Evolutionary conservation across 2,329 filamentous ascomycete species (phyloP).

Genomic region (Venturia aucupariae): DNA sequence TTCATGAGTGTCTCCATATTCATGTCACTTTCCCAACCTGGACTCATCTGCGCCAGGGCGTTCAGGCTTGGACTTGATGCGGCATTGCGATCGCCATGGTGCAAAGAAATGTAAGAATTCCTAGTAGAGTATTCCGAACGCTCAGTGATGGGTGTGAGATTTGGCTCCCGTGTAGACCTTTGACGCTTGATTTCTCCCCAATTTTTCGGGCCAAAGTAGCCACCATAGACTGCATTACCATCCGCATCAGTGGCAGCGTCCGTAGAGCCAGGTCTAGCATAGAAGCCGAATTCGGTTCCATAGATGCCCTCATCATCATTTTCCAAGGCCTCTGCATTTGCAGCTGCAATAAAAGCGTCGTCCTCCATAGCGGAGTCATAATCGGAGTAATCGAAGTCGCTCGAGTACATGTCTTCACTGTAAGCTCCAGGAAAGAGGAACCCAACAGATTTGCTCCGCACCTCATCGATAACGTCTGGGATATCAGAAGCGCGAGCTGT

Average conservation of each 20-base stretch:
- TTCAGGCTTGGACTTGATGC: conserved; percentile 63
- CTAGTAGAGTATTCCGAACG: conserved; percentile 92
- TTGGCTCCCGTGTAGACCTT: conserved; percentile 57
- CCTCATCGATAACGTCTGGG: background rate
- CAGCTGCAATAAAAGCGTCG: conserved; percentile 86
- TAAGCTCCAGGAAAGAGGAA: conserved; percentile 19
- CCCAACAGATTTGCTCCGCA: conserved; percentile 3
- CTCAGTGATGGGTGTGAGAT: conserved; percentile 91
- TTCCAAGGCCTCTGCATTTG: conserved; percentile 86
- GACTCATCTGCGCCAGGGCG: conserved; percentile 56
- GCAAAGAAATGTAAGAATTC: conserved; percentile 62
- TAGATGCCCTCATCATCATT: conserved; percentile 93
- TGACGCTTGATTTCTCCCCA: conserved; percentile 13
- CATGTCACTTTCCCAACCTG: conserved; percentile 53
- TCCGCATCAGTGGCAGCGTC: conserved; percentile 31
- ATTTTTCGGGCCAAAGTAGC: conserved; percentile 70
- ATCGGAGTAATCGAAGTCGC: conserved; percentile 22
- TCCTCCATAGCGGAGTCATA: conserved; percentile 53
- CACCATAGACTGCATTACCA: conserved; percentile 63
- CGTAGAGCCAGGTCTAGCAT: conserved; percentile 44
- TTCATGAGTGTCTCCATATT: conserved; percentile 63
- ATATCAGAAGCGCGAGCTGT: conserved; percentile 24
- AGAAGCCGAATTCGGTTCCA: conserved; percentile 94
- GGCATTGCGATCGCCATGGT: conserved; percentile 32
- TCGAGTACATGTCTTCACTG: conserved; percentile 31